phyloP scores from a whole-genome alignment of 2,329 filamentous ascomycete genomes.

The Chaetomiaceae sp. region DNA sequence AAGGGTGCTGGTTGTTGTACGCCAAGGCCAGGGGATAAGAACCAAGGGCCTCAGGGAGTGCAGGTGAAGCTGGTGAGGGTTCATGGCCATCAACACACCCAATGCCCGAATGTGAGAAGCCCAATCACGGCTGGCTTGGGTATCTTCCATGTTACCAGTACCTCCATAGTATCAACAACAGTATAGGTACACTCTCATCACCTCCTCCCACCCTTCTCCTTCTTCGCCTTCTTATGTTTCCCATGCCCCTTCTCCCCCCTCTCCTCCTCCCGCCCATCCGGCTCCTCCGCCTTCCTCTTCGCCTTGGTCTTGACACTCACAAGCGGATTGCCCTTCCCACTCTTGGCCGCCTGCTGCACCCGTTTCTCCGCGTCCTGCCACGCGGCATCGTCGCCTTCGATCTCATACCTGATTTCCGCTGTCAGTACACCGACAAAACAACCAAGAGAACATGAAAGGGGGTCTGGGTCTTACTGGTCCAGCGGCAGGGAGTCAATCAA shows the following conservation, averaged over 20 bases:
- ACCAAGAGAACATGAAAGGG: neutral
- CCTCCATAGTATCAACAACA: neutral
- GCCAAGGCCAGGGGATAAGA: too few relatives aligned
- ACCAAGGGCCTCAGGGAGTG: too few relatives aligned
- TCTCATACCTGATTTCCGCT: conserved; percentile 52
- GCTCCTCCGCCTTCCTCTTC: conserved; percentile 69
- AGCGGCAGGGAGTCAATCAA: conserved; percentile 87
- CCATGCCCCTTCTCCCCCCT: conserved; percentile 50
- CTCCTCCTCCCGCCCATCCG: conserved; percentile 59
- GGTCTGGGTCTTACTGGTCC: conserved; percentile 64
- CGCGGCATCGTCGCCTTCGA: conserved; percentile 56
- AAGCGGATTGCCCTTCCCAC: conserved; percentile 54
- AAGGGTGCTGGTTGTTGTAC: too few relatives aligned
- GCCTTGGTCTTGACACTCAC: conserved; percentile 81
- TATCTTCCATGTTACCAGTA: conserved; percentile 12
- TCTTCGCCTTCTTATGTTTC: conserved; percentile 52
- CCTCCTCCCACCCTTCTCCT: conserved; percentile 26
- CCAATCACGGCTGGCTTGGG: conserved; percentile 11
- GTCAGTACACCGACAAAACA: conserved; percentile 2
- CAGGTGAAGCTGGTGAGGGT: too few relatives aligned
- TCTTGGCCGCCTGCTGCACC: conserved; percentile 54
- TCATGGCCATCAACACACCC: too few relatives aligned
- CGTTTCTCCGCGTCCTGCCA: conserved; percentile 74
- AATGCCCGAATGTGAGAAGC: neutral
- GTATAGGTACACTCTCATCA: conserved; percentile 7